Conservation (phyloP, 805 yeast species). For the Wickerhamomyces strasburgensis region DNA sequence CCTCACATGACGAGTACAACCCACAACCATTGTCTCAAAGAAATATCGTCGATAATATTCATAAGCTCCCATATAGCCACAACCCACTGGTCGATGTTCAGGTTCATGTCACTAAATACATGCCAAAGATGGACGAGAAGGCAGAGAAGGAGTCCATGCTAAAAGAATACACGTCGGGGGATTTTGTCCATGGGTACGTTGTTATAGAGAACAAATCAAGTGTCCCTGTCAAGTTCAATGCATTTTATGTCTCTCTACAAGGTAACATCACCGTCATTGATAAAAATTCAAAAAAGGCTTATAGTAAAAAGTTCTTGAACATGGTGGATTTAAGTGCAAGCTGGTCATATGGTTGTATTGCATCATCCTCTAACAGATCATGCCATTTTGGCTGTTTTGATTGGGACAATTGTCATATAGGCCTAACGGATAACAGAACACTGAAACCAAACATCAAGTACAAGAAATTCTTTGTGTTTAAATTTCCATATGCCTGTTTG, state of each 20-base stretch:
- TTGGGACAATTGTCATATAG: constrained; percentile 43
- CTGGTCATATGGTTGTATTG: constrained; percentile 46
- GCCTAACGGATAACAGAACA: constrained; percentile 44
- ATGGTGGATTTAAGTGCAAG: constrained; percentile 58
- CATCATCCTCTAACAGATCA: constrained; percentile 47
- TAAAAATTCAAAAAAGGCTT: constrained; percentile 28
- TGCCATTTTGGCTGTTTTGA: constrained; percentile 38
- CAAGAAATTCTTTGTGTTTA: constrained; percentile 55
- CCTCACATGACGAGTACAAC: neutral
- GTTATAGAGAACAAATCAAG: constrained; percentile 42
- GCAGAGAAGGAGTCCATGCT: constrained; percentile 30
- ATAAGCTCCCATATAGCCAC: constrained; percentile 35
- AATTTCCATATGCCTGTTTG: constrained; percentile 47
- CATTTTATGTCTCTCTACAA: constrained; percentile 50
- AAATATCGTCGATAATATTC: constrained; percentile 47
- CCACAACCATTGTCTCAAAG: constrained; percentile 6
- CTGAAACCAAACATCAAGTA: constrained; percentile 45
- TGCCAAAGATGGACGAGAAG: constrained; percentile 38
- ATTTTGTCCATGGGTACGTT: constrained; percentile 56
- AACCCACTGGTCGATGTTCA: constrained; percentile 39
- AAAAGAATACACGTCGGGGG: constrained; percentile 64
- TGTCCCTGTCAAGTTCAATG: constrained; percentile 50
- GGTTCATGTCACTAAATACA: constrained; percentile 46
- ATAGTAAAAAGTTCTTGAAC: constrained; percentile 45
- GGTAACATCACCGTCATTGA: constrained; percentile 34